Percentiles rank a stretch among this genome's conserved stretches.
These are phyloP conservation scores for Tolypocladium tundrense DNA, from an alignment of 2,329 filamentous ascomycete species.

Conservation along the genomic window DNA sequence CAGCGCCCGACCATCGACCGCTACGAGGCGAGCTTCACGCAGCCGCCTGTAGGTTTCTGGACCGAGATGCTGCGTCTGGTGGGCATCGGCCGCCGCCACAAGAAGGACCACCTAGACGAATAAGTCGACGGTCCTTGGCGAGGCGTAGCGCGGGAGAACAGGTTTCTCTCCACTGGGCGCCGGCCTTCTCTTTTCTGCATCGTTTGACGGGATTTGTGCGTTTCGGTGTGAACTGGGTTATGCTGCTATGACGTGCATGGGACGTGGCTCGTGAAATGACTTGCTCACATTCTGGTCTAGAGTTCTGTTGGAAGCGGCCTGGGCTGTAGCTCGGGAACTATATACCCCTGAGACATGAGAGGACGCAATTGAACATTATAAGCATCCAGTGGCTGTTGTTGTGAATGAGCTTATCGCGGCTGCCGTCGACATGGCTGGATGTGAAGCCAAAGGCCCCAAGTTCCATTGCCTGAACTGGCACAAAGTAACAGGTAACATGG, in stretches of 20 bases:
- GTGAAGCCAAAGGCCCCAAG: no score
- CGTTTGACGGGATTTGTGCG: neutral
- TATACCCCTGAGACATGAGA: neutral
- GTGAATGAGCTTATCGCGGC: no score
- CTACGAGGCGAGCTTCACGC: conserved; percentile 42
- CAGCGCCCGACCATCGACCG: conserved; percentile 48
- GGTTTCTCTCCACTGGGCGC: neutral
- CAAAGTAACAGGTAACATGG: neutral
- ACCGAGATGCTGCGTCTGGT: conserved; percentile 38
- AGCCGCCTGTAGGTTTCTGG: conserved; percentile 44
- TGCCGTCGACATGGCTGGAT: no score
- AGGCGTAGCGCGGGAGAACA: neutral
- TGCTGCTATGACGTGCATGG: neutral
- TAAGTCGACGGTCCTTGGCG: neutral
- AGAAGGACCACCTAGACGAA: conserved; percentile 6
- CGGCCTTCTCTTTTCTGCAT: neutral
- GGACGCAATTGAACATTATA: neutral
- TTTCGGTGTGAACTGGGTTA: neutral
- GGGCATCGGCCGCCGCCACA: conserved; percentile 21
- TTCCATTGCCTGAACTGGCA: no score
- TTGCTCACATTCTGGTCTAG: neutral
- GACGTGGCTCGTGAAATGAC: neutral
- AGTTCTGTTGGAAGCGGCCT: neutral
- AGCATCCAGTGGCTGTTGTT: no score
- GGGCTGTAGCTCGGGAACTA: neutral